Conservation (phyloP, 2,329 filamentous ascomycete species). For the Chaetomiaceae sp. region DNA sequence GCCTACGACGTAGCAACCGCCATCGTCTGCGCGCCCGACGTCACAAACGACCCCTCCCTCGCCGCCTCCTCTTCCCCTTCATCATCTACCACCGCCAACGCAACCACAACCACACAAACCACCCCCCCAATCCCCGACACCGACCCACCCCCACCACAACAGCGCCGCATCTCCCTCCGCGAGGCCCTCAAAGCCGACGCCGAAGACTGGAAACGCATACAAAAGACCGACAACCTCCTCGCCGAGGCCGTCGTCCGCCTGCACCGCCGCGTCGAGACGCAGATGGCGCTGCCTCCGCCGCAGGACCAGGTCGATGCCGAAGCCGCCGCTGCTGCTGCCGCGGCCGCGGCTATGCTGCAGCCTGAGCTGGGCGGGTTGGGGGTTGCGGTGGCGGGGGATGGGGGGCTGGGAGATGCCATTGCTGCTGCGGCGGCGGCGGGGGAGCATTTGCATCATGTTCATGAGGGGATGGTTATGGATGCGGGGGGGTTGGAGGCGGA, state of each 20-base stretch:
- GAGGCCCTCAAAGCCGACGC: conserved; percentile 55
- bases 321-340: conserved; percentile 29
- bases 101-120: conserved; percentile 24
- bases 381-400: background rate
- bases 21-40: conserved; percentile 63
- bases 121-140: background rate
- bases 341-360: conserved; percentile 36
- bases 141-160: conserved; percentile 32
- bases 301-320: conserved; percentile 25
- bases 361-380: conserved; percentile 32
- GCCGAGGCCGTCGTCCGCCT: conserved; percentile 61
- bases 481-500: conserved; percentile 42
- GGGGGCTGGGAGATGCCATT: conserved; percentile 38
- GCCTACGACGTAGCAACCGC: conserved; percentile 66
- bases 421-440: conserved; percentile 38
- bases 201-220: conserved; percentile 52
- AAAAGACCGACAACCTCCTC: conserved; percentile 50
- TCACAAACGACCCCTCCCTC: conserved; percentile 39
- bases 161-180: conserved; percentile 51
- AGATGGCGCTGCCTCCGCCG: conserved; percentile 43
- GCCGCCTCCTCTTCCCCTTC: conserved; percentile 23
- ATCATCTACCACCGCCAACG: background rate
- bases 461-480: conserved; percentile 39
- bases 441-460: conserved; percentile 24
- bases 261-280: conserved; percentile 60